Evolutionary conservation across 2,329 filamentous ascomycete genomes (phyloP), one percentile per base, ranked within the genome.

Genomic region (Fusarium floridanum): DNA sequence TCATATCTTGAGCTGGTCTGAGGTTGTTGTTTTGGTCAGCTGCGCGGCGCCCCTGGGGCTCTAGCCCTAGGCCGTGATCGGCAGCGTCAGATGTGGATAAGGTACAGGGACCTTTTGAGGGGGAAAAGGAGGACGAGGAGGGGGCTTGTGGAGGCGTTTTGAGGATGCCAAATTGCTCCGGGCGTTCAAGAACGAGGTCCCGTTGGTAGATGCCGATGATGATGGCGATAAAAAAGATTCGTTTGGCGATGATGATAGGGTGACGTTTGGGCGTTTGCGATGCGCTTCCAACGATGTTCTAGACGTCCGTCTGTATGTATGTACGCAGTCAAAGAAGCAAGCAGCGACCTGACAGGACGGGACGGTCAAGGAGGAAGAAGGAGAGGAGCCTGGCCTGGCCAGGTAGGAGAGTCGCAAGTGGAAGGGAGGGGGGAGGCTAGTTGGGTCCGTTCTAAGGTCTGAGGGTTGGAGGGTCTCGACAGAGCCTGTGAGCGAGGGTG

Each of bases 121-220:
- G 71, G 61, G 63, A 71, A 73, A 71, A 73, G 71, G 67, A 71
- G 68, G 70, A 73, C 50, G 57, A 62, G 37, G 60, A 68, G 59
- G 39, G 71, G 70, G 64, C 63, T 71, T 71, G 71, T 74, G 71
- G 71, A 73, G 71, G 71, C 71, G 71, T 71, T 71, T 56, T 48
- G 71, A 74, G 71, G 60, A 73, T 74, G 71, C 67, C 63, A 62
- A 71, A 70, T 61, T 74, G 67, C 63, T 74, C 63, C 63, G 61
- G 45, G 34, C 27, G 45, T 43, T 24, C 45, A 24, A 45, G 53
- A 57, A 34, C 17, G n/a, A 36, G 53, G 29, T 10, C 50, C 50
- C 32, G 53, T 57, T 57, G 11, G 39, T 29, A 34, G 59, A 45
- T 61, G n/a, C 29, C 39, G 59, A 24, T 9, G 39, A 29, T 41